phyloP scores from a whole-genome alignment of 2,329 filamentous ascomycete genomes.

The Fusarium guadeloupense region DNA sequence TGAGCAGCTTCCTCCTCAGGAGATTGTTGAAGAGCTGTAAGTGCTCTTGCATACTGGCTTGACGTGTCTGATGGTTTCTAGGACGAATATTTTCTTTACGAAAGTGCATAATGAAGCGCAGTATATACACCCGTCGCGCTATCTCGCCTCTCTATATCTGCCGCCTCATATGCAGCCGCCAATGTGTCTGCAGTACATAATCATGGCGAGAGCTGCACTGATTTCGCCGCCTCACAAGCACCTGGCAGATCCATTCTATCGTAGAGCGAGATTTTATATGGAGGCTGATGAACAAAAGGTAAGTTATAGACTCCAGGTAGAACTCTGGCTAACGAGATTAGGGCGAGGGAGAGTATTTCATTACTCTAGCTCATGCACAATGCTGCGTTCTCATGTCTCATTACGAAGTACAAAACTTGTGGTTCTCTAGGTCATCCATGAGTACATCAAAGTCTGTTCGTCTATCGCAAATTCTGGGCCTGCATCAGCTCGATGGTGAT shows the following conservation, averaged over 20 bases:
- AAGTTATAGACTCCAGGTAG: accelerated
- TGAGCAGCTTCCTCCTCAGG: constrained; percentile 43
- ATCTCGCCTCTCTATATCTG: constrained; percentile 37
- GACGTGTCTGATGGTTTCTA: background rate
- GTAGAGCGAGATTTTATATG: constrained; percentile 35
- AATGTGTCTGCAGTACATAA: constrained; percentile 40
- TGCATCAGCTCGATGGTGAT: constrained; percentile 75
- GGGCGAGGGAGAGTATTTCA: constrained; percentile 40
- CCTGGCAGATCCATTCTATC: constrained; percentile 32
- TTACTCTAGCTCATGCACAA: constrained; percentile 76
- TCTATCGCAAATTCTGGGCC: constrained; percentile 79
- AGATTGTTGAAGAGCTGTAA: constrained; percentile 44
- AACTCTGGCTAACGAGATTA: background rate
- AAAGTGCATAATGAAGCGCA: constrained; percentile 22
- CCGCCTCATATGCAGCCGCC: constrained; percentile 41
- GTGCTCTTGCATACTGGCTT: background rate
- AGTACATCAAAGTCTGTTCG: constrained; percentile 75
- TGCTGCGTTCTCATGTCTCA: constrained; percentile 75
- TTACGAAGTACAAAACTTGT: constrained; percentile 83
- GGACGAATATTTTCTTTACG: constrained; percentile 35
- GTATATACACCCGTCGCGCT: constrained; percentile 35
- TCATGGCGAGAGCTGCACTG: constrained; percentile 33
- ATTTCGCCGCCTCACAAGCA: constrained; percentile 18
- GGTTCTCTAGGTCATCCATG: constrained; percentile 84
- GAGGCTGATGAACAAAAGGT: constrained; percentile 40